Base-by-base conservation (phyloP, 2,329 filamentous ascomycete genomes). In the Alternaria arbusti region DNA sequence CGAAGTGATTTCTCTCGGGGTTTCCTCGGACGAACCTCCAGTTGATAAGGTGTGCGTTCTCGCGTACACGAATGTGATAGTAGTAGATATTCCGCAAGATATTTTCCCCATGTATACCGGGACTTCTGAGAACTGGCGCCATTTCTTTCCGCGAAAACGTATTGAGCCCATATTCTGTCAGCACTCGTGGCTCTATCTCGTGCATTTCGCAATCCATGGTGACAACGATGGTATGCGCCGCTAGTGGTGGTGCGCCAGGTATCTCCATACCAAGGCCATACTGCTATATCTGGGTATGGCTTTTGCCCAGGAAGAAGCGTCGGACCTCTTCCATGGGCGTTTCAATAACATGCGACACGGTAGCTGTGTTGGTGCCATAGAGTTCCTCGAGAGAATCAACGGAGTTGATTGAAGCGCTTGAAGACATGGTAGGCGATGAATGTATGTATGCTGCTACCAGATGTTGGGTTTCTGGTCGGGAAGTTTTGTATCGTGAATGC, bases 1-100 rank as follows among this genome's bases (percentile, higher is more conserved):
- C 61, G 26, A 63, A 59, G 15, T 28, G 56, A 20, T 63, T 63
- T 6, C 54, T 55, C 12, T 63, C 61, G n/a, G 61, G 61, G 17
- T 59, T 40, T 36, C 61, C 61, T n/a, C 22, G 23, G 46, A 17
- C 55, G n/a, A 17, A 46, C 11, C 20, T 51, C 2, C 25, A 43
- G 30, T 56, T 64, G 20, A 45, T 30, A 11, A 17, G 49, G 52
- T 50, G 58, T 8, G 50, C 25, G 7, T 30, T 56, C 11, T 32
- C 40, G 3, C 12, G 40, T 3, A 32, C 1, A 20, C 51, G 51
- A 22, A 44, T 44, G n/a, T 52, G 50, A 4, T 25, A 26, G 15
- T 54, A 44, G 22, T 54, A 54, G 10, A 26, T 44, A 2, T 54
- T 54, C 15, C 5, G 20, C 6, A 44, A 13, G 8, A 54, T 1